A percentile compares a stretch with the other conserved stretches of the same genome.
phyloP scores from a whole-genome alignment of 208 protist species.

The Herpetomonas samuelpessoai region DNA sequence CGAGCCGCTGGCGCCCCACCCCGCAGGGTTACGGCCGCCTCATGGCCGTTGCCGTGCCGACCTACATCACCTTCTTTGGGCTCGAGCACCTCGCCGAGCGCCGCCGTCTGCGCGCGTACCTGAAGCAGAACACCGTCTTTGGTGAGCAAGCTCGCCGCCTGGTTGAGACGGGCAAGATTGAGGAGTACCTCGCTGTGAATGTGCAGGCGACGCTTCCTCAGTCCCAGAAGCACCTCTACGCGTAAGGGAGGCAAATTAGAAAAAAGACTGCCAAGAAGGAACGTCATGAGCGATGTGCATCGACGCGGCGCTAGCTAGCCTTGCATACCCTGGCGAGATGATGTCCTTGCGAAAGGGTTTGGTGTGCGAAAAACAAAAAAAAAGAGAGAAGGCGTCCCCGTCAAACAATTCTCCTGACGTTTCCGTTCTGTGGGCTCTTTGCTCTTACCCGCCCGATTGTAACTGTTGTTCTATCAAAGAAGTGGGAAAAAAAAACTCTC shows the following conservation, averaged over 20 bases:
- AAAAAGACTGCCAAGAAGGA: too few relatives aligned
- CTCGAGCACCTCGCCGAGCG: constrained; percentile 77
- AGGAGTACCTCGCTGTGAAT: constrained; percentile 86
- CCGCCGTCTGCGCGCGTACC: constrained; percentile 66
- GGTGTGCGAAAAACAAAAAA: too few relatives aligned
- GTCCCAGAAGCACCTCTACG: constrained; percentile 58
- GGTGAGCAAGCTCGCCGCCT: constrained; percentile 87
- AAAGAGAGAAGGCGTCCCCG: too few relatives aligned
- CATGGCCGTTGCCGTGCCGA: constrained; percentile 66
- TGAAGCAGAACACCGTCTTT: constrained; percentile 85
- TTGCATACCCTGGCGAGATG: too few relatives aligned
- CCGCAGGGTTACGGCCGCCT: constrained; percentile 83
- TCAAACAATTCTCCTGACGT: too few relatives aligned
- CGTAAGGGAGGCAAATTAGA: constrained; percentile 34
- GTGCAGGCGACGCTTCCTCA: constrained; percentile 67
- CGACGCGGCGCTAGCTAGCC: too few relatives aligned
- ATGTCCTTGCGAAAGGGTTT: too few relatives aligned
- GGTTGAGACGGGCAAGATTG: constrained; percentile 72
- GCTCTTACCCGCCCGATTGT: too few relatives aligned
- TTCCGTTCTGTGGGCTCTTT: too few relatives aligned
- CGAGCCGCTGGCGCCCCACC: constrained; percentile 76
- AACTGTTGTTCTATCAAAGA: too few relatives aligned
- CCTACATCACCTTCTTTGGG: constrained; percentile 62
- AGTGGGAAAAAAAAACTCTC: too few relatives aligned
- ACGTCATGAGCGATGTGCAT: too few relatives aligned